These are phyloP conservation scores for Eucalyptus regnans DNA, from an alignment of 345 rosid genomes.

Conservation along the genomic window DNA sequence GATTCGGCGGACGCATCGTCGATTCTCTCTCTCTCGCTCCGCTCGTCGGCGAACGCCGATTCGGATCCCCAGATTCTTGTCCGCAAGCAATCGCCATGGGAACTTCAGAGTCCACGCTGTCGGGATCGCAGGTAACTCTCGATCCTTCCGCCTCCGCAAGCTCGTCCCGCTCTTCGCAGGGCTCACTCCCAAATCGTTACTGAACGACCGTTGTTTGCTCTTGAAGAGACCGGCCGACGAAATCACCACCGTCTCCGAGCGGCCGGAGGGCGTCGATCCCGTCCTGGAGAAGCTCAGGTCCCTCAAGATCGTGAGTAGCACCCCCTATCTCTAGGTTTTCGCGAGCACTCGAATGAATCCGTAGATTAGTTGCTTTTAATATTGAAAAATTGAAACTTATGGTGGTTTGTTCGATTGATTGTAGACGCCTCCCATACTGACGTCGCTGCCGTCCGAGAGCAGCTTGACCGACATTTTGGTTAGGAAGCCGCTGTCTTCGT, in stretches of 20 bases:
- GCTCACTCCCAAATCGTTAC: background rate
- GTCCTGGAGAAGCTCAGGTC: slow-evolving; percentile 67
- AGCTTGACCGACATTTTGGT: slow-evolving; percentile 96
- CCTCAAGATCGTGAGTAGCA: slow-evolving; percentile 54
- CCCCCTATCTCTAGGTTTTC: background rate
- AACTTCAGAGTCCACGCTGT: slow-evolving; percentile 32
- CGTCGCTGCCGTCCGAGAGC: slow-evolving; percentile 49
- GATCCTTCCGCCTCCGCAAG: background rate
- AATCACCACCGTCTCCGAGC: slow-evolving; percentile 73
- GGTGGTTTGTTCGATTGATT: background rate
- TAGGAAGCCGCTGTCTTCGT: slow-evolving; percentile 50
- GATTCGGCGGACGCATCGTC: background rate
- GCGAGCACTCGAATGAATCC: background rate
- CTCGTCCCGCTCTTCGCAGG: background rate
- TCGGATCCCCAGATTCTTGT: background rate
- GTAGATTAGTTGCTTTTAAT: background rate
- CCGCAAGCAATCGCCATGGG: background rate
- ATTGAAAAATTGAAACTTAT: background rate
- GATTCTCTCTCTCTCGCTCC: background rate
- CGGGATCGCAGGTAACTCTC: slow-evolving; percentile 30
- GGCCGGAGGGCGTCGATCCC: slow-evolving; percentile 55
- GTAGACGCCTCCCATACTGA: slow-evolving; percentile 72
- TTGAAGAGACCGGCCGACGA: slow-evolving; percentile 35
- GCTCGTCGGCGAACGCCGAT: background rate
- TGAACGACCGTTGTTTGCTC: background rate